Base-by-base conservation (phyloP, 305 asterid genomes). In the Fraxinus floribunda region DNA sequence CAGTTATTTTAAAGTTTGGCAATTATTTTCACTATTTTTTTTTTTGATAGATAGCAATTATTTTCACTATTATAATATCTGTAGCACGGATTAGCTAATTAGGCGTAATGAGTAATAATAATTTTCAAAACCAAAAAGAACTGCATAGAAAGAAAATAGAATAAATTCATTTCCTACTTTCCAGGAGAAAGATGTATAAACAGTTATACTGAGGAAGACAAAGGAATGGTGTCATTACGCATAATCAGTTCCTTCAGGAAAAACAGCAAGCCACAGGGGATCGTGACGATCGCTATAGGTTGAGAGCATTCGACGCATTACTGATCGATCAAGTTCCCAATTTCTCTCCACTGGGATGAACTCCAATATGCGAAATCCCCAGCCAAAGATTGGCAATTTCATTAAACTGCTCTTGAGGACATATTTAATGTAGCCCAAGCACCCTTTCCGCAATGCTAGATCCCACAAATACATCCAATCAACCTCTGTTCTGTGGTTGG, bases 381-480 rank as follows among this genome's bases (percentile, higher is more conserved):
- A 92, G 75, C 97, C 92, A 74, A 91, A 90, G 75, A 92, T 74
- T 0, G 94, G 97, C 80, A 91, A 88, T 74, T 87, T 91, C 94
- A 92, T 92, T 86, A 92, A 87, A 83, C 92, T 91, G 80, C 88
- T 91, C 85, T 91, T 91, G 72, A 92, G 94, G 22, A 92, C 90
- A 84, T 92, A 92, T 82, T 89, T 92, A 38, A 92, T 89, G 80
- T 88, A 87, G 4, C 94, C 94, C 84, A 91, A 81, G 80, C 92
- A 90, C 30, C 92, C 97, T 83, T 92, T 92, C 24, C 93, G 70
- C 57, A 88, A 83, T 4, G 94, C 97, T 7, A 92, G 89, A 89
- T 92, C 79, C 97, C 97, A 92, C 78, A 92, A 73, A 72, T 92
- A 92, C 97, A 92, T 92, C 97, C 93, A 92, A 46, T 92, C 97